Evolutionary conservation across 1,284 basidiomycete genomes (phyloP).

Genomic region (Leccinum griseonigrum): DNA sequence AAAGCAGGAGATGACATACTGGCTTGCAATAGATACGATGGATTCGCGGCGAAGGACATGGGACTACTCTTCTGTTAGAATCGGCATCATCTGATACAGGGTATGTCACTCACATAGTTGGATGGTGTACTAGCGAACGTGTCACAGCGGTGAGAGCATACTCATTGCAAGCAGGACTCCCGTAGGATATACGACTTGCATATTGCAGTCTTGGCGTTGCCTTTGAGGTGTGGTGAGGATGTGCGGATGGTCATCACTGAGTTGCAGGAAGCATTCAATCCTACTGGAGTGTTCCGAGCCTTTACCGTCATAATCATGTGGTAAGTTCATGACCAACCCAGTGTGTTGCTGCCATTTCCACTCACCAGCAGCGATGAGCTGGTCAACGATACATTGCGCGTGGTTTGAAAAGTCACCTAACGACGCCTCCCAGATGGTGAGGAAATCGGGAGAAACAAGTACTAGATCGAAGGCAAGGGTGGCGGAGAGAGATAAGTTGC

Average conservation of each 20-base stretch:
- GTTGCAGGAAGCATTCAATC: conserved; percentile 95
- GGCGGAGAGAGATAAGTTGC: conserved; percentile 97
- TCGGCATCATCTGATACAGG: background rate
- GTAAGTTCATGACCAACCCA: conserved; percentile 89
- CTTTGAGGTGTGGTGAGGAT: conserved; percentile 86
- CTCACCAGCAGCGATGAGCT: conserved; percentile 98
- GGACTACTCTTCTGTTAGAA: conserved; percentile 53
- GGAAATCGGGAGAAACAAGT: conserved; percentile 89
- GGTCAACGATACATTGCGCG: conserved; percentile 98
- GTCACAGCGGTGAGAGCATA: conserved; percentile 13
- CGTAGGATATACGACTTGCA: conserved; percentile 98
- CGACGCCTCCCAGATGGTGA: conserved; percentile 97
- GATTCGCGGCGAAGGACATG: conserved; percentile 92
- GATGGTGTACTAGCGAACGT: conserved; percentile 66
- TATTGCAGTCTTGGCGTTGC: conserved; percentile 99
- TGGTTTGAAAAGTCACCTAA: conserved; percentile 99
- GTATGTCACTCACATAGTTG: conserved; percentile 63
- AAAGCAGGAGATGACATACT: conserved; percentile 37
- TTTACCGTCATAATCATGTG: conserved; percentile 98
- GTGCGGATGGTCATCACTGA: conserved; percentile 97
- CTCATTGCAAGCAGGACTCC: conserved; percentile 38
- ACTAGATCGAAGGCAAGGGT: conserved; percentile 97
- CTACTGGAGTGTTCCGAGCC: conserved; percentile 98
- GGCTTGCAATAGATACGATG: conserved; percentile 97
- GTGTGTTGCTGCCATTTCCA: conserved; percentile 97